phyloP scores from a whole-genome alignment of 495 filamentous ascomycete species.

The Aspergillus nidulans region DNA sequence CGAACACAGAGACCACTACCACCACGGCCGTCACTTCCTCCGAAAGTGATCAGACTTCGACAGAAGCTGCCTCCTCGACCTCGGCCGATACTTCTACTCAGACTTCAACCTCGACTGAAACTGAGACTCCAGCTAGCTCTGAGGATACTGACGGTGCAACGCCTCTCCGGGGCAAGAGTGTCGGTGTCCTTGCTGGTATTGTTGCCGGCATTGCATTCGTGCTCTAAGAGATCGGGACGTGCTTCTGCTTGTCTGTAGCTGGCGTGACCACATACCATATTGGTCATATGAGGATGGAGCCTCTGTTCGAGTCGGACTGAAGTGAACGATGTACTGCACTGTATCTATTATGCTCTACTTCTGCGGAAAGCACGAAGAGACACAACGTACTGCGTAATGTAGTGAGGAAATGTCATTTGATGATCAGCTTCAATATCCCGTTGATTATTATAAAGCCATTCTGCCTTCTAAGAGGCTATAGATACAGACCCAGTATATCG shows the following conservation, averaged over 20 bases:
- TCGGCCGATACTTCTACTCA: slow-evolving; percentile 1
- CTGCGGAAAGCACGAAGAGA: slow-evolving; percentile 1
- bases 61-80: slow-evolving; percentile 19
- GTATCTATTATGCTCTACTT: slow-evolving; percentile 5
- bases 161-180: slow-evolving; percentile 36
- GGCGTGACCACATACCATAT: neutral
- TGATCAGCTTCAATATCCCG: neutral
- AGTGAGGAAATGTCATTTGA: slow-evolving; percentile 4
- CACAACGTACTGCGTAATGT: slow-evolving; percentile 6
- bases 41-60: slow-evolving; percentile 8
- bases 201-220: slow-evolving; percentile 34
- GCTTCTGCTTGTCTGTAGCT: neutral
- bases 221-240: slow-evolving; percentile 15
- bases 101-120: slow-evolving; percentile 10
- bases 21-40: slow-evolving; percentile 10
- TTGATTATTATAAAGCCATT: neutral
- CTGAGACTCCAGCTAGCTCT: slow-evolving; percentile 15
- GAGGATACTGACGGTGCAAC: slow-evolving; percentile 39
- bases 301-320: neutral
- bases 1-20: slow-evolving; percentile 20
- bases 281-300: neutral
- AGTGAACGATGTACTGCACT: slow-evolving; percentile 1
- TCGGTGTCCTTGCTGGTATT: slow-evolving; percentile 30
- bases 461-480: neutral
- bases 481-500: neutral